phyloP scores from a whole-genome alignment of 2,329 filamentous ascomycete genomes.

The Hymenoscyphus scutula region DNA sequence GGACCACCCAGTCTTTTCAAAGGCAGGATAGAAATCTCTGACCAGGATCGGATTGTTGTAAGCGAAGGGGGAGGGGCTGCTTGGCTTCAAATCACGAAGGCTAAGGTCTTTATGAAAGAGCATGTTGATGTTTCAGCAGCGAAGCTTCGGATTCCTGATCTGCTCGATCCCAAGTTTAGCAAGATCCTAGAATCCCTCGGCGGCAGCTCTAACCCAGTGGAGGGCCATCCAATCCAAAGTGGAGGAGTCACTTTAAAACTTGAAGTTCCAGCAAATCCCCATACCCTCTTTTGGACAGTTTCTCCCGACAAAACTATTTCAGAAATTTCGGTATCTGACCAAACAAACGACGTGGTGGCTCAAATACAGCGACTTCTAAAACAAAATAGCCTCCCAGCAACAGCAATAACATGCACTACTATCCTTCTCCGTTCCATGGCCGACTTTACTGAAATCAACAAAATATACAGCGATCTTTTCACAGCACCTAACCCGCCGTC shows the following conservation, averaged over 20 bases:
- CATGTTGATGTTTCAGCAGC: slow-evolving; percentile 40
- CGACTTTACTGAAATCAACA: slow-evolving; percentile 74
- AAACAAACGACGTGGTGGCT: slow-evolving; percentile 48
- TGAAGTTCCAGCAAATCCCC: neutral
- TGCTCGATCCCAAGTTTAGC: slow-evolving; percentile 64
- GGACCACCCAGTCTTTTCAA: slow-evolving; percentile 74
- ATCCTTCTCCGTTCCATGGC: slow-evolving; percentile 77
- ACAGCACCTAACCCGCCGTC: slow-evolving; percentile 76
- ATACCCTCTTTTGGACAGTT: slow-evolving; percentile 21
- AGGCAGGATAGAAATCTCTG: slow-evolving; percentile 62
- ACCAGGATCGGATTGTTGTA: slow-evolving; percentile 51
- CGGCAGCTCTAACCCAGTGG: neutral
- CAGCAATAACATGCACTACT: slow-evolving; percentile 53
- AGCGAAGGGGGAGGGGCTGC: slow-evolving; percentile 73
- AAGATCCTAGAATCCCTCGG: slow-evolving; percentile 21
- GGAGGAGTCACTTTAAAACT: no score
- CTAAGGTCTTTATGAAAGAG: slow-evolving; percentile 45
- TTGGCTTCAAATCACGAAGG: slow-evolving; percentile 62
- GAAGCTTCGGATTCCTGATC: slow-evolving; percentile 54
- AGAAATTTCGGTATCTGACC: slow-evolving; percentile 42
- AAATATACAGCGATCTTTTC: slow-evolving; percentile 74
- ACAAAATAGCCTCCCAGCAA: slow-evolving; percentile 37
- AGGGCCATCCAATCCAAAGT: neutral
- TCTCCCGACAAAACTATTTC: slow-evolving; percentile 3
- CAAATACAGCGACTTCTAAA: slow-evolving; percentile 45